phyloP scores from a whole-genome alignment of 495 filamentous ascomycete species.

The Achaetomiella virescens region DNA sequence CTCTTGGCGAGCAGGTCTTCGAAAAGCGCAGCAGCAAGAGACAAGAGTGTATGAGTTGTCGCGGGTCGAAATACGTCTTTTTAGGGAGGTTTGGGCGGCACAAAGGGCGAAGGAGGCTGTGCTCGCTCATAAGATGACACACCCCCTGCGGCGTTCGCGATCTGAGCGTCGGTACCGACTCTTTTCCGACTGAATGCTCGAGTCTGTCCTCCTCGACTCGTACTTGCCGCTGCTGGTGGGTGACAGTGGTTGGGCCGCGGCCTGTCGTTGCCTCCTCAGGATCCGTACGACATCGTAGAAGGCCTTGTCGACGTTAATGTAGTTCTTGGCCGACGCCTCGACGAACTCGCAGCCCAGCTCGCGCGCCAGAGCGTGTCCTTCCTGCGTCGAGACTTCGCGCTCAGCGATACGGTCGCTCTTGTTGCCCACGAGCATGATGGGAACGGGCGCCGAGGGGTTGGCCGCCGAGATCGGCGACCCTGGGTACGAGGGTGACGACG shows the following conservation, averaged over 20 bases:
- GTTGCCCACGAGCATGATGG: conserved; percentile 97
- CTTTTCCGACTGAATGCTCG: conserved; percentile 17
- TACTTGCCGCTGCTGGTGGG: conserved; percentile 30
- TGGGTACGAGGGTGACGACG: conserved; percentile 66
- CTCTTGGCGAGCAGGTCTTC: background rate
- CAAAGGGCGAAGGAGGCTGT: background rate
- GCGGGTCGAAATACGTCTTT: background rate
- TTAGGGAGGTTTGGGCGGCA: background rate
- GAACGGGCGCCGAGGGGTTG: conserved; percentile 59
- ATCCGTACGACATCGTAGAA: conserved; percentile 97
- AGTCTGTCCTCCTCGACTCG: conserved; percentile 21
- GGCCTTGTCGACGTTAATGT: conserved; percentile 97
- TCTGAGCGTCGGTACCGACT: conserved; percentile 25
- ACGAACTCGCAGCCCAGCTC: conserved; percentile 96
- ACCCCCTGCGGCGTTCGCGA: conserved; percentile 21
- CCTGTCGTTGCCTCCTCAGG: conserved; percentile 72
- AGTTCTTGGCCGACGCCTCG: conserved; percentile 98
- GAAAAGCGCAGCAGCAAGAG: background rate
- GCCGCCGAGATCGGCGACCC: conserved; percentile 51
- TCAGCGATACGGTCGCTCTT: conserved; percentile 96
- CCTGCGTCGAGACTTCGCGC: conserved; percentile 92
- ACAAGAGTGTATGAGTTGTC: background rate
- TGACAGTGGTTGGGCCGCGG: conserved; percentile 35
- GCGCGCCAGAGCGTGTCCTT: conserved; percentile 84
- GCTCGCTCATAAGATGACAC: conserved; percentile 34